phyloP scores from a whole-genome alignment of 768 basidiomycete genomes.

The Podaxis sp. region DNA sequence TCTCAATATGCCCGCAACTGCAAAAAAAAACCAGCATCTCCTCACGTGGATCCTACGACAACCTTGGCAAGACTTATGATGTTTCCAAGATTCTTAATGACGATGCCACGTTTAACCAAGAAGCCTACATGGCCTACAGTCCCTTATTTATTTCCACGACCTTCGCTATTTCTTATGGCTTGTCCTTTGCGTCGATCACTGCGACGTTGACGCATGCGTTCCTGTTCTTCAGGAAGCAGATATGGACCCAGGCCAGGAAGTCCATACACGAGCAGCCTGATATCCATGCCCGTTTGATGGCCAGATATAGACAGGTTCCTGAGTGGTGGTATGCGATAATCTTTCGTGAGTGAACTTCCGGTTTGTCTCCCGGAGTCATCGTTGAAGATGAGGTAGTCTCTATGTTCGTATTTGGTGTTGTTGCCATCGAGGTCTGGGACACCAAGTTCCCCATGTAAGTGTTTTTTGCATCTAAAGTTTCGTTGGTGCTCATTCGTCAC shows the following conservation, averaged over 20 bases:
- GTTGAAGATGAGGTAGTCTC: slow-evolving; percentile 28
- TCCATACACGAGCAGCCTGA: slow-evolving; percentile 79
- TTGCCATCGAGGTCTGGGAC: slow-evolving; percentile 73
- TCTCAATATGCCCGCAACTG: background rate
- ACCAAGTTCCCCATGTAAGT: slow-evolving; percentile 71
- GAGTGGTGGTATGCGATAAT: slow-evolving; percentile 82
- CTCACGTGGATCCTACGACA: slow-evolving; percentile 64
- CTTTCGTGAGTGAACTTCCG: slow-evolving; percentile 43
- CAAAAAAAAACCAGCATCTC: slow-evolving; percentile 41
- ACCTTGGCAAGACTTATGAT: slow-evolving; percentile 57
- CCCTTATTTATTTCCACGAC: slow-evolving; percentile 68
- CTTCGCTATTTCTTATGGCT: slow-evolving; percentile 76
- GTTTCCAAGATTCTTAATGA: slow-evolving; percentile 53
- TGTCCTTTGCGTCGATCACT: slow-evolving; percentile 82
- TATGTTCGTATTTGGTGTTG: slow-evolving; percentile 68
- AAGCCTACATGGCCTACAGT: slow-evolving; percentile 54
- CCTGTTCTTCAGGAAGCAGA: slow-evolving; percentile 78
- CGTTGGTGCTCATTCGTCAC: background rate
- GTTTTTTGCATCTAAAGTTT: slow-evolving; percentile 13
- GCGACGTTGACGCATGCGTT: slow-evolving; percentile 69
- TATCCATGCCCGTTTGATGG: slow-evolving; percentile 83
- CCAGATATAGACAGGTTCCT: slow-evolving; percentile 69
- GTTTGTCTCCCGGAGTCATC: slow-evolving; percentile 19
- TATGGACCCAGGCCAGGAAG: slow-evolving; percentile 67
- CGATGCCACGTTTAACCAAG: slow-evolving; percentile 53